Conservation (phyloP, 345 rosid genomes). For the Citrus unshiu region DNA sequence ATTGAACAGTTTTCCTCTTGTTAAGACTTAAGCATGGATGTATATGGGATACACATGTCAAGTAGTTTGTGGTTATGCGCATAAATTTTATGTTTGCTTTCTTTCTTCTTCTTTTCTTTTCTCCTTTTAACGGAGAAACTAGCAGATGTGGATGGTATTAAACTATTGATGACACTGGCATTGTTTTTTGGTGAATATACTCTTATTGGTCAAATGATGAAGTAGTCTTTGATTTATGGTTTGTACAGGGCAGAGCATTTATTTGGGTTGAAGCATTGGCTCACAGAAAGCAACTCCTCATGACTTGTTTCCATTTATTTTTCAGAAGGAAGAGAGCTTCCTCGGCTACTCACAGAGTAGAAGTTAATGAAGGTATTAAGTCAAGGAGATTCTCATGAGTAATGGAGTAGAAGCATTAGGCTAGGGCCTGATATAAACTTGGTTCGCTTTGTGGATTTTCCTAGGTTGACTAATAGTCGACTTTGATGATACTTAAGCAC, state of each 20-base stretch:
- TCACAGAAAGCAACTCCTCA: conserved; percentile 14
- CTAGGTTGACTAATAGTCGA: not conserved
- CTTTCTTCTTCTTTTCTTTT: not conserved
- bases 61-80: not conserved
- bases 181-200: not conserved
- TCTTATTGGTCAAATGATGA: not conserved
- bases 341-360: conserved; percentile 13
- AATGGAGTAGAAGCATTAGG: not conserved
- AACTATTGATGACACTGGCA: not conserved
- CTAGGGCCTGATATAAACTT: not conserved
- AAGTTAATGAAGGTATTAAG: conserved; percentile 45
- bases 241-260: conserved; percentile 14
- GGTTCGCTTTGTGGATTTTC: not conserved
- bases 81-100: not conserved
- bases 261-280: conserved; percentile 7
- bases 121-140: no score
- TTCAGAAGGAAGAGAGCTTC: conserved; percentile 28
- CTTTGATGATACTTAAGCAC: not conserved
- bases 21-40: not conserved
- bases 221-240: not conserved
- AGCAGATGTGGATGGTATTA: no score
- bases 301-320: conserved; percentile 37
- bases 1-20: not conserved
- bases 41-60: not conserved
- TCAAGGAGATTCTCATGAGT: not conserved